A percentile compares a stretch with the other conserved stretches of the same genome.
Conservation (phyloP, 1,284 basidiomycete genomes). For the Mycosarcoma mackinlayi region DNA sequence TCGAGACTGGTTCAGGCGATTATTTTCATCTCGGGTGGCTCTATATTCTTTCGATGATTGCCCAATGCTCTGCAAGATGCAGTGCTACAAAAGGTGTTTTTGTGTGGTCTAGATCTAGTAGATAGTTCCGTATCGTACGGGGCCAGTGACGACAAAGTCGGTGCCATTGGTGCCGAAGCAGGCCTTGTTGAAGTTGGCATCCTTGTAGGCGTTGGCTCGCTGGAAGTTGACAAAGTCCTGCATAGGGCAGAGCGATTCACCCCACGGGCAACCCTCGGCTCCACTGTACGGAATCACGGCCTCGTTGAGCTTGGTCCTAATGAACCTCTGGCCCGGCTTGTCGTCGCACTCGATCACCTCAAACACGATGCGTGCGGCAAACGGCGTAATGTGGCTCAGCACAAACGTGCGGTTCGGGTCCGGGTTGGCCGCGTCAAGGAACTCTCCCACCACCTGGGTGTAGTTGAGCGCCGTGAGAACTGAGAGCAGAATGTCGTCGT, state of each 20-base stretch:
- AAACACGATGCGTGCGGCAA: conserved; percentile 52
- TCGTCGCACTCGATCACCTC: conserved; percentile 53
- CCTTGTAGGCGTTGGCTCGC: conserved; percentile 44
- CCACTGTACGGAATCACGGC: conserved; percentile 84
- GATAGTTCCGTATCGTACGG: conserved; percentile 51
- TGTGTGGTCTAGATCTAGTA: too few species aligned
- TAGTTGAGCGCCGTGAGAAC: conserved; percentile 63
- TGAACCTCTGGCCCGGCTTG: conserved; percentile 71
- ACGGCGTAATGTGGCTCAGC: conserved; percentile 54
- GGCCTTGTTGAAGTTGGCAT: conserved; percentile 57
- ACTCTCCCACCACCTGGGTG: conserved; percentile 54
- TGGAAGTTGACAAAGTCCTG: conserved; percentile 75
- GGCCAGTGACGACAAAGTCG: conserved; percentile 53
- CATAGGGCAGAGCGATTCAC: conserved; percentile 83
- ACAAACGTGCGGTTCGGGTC: conserved; percentile 51
- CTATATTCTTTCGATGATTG: too few species aligned
- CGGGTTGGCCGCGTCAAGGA: conserved; percentile 40
- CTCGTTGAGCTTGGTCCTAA: conserved; percentile 86
- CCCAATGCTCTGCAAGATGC: too few species aligned
- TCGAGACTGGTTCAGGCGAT: too few species aligned
- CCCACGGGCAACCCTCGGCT: conserved; percentile 75
- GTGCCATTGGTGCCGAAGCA: conserved; percentile 61
- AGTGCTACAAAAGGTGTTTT: too few species aligned
- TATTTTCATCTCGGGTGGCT: too few species aligned
- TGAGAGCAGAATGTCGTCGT: conserved; percentile 59